Percentiles rank a stretch among this genome's conserved stretches.
phyloP scores from a whole-genome alignment of 1,284 basidiomycete species.

The Apiotrichum brassicae region DNA sequence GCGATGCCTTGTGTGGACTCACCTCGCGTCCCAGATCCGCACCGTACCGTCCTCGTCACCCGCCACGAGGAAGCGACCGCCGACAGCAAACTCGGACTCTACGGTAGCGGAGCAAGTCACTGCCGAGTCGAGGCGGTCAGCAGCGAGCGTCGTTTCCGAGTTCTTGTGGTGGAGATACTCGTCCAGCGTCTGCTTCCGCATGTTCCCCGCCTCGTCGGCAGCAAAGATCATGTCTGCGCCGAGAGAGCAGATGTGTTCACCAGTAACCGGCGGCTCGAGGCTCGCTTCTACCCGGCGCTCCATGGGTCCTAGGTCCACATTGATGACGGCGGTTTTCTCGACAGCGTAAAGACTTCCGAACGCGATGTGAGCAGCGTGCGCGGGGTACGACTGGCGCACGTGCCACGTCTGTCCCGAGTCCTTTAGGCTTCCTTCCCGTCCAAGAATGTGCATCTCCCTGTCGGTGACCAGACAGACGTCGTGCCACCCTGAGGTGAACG shows the following conservation, averaged over 20 bases:
- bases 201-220: constrained; percentile 3
- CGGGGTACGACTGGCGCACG: constrained; percentile 1
- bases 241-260: constrained; percentile 10
- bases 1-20: too few species aligned
- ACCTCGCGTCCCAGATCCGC: constrained; percentile 38
- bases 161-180: constrained; percentile 11
- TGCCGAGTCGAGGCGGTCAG: constrained; percentile 28
- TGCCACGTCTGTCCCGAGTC: not conserved
- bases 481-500: constrained; percentile 19
- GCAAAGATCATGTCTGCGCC: constrained; percentile 11
- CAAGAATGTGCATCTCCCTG: constrained; percentile 7
- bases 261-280: not conserved
- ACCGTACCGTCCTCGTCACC: constrained; percentile 44
- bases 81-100: not conserved
- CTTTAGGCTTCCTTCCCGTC: not conserved
- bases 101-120: constrained; percentile 29
- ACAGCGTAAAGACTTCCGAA: constrained; percentile 3
- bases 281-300: not conserved
- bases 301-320: constrained; percentile 9
- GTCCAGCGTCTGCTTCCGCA: constrained; percentile 14
- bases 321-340: not conserved
- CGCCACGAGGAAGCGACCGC: constrained; percentile 23
- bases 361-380: constrained; percentile 4
- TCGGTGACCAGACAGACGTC: constrained; percentile 14
- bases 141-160: not conserved